A percentile compares a stretch with the other conserved stretches of the same genome.
phyloP scores from a whole-genome alignment of 139 green algal species.

The Klebsormidium nitens region DNA sequence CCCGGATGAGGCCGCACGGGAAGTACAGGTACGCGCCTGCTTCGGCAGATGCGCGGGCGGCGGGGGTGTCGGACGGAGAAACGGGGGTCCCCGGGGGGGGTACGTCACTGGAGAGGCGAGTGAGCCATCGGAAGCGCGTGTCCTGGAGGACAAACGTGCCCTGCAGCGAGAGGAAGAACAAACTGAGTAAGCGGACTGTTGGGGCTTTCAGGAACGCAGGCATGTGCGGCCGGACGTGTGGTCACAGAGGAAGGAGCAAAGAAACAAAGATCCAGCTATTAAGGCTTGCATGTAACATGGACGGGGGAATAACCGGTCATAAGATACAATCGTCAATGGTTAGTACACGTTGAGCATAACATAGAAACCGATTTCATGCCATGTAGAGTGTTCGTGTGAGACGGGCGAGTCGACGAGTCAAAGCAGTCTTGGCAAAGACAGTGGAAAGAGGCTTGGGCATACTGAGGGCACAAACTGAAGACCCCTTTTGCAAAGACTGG shows the following conservation, averaged over 20 bases:
- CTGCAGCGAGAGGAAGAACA: conserved; percentile 10
- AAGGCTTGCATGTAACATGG: background rate
- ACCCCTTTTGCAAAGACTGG: no score
- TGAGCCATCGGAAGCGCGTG: conserved; percentile 41
- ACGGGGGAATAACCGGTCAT: background rate
- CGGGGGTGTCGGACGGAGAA: background rate
- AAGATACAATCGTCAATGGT: background rate
- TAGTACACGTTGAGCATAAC: background rate
- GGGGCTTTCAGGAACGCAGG: background rate
- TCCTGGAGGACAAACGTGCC: conserved; percentile 44
- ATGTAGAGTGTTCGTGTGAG: background rate
- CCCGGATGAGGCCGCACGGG: conserved; percentile 39
- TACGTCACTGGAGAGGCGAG: conserved; percentile 11
- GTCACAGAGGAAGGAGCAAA: no score
- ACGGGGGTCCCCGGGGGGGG: background rate
- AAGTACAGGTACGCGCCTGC: conserved; percentile 29
- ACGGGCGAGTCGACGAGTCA: background rate
- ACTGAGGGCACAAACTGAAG: no score
- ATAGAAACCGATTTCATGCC: background rate
- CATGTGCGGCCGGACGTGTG: no score
- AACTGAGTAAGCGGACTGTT: background rate
- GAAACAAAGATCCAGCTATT: background rate
- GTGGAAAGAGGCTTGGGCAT: no score
- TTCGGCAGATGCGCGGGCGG: conserved; percentile 6
- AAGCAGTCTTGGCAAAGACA: background rate